phyloP scores from a whole-genome alignment of 495 filamentous ascomycete genomes.

The Chlorociboria aeruginascens region DNA sequence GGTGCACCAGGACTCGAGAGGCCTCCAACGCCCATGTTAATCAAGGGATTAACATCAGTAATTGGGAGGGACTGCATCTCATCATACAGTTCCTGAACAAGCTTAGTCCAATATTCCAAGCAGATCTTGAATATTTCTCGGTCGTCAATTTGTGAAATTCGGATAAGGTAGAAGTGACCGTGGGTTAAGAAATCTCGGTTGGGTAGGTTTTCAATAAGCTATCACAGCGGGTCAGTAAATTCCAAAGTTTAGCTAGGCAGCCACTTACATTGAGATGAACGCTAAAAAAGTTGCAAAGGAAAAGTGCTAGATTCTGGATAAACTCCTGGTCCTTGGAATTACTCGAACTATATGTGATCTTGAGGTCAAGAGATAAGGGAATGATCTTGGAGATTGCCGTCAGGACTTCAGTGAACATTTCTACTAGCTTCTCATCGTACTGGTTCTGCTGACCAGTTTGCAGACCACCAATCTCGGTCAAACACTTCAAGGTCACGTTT shows the following conservation, averaged over 20 bases:
- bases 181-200: conserved; percentile 91
- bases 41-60: conserved; percentile 77
- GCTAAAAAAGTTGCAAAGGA: conserved; percentile 90
- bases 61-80: conserved; percentile 95
- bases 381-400: conserved; percentile 84
- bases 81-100: conserved; percentile 97
- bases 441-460: conserved; percentile 63
- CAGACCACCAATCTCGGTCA: conserved; percentile 93
- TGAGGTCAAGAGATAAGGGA: conserved; percentile 77
- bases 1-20: conserved; percentile 69
- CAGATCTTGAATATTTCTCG: conserved; percentile 99
- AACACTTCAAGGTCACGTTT: conserved; percentile 89
- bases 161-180: conserved; percentile 94
- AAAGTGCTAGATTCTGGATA: conserved; percentile 89
- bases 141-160: conserved; percentile 96
- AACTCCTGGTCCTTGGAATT: conserved; percentile 95
- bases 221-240: conserved; percentile 17
- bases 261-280: conserved; percentile 73
- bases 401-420: conserved; percentile 94
- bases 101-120: conserved; percentile 96
- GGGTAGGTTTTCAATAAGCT: conserved; percentile 91
- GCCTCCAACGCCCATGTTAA: conserved; percentile 61
- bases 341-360: conserved; percentile 76
- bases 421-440: conserved; percentile 86
- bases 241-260: neutral